Conservation (phyloP, 2,329 filamentous ascomycete genomes). For the Pseudogymnoascus sp. region DNA sequence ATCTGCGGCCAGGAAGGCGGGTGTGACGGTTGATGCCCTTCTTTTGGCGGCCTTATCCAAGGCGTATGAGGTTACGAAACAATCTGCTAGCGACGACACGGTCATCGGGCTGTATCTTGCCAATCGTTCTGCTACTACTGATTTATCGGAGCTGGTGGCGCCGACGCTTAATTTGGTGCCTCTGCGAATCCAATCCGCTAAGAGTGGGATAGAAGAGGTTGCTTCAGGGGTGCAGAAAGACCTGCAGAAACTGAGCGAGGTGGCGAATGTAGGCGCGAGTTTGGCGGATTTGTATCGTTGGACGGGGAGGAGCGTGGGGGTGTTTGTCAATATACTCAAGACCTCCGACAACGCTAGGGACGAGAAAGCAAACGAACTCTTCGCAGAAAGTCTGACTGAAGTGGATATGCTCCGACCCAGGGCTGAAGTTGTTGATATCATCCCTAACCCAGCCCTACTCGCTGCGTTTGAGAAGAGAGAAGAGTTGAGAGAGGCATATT, state of each 20-base stretch:
- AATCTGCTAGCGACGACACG: slow-evolving; percentile 32
- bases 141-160: slow-evolving; percentile 43
- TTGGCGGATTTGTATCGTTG: slow-evolving; percentile 65
- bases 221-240: slow-evolving; percentile 60
- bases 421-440: neutral
- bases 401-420: neutral
- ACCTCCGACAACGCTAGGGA: neutral
- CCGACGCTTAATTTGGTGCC: slow-evolving; percentile 78
- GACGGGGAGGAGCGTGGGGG: slow-evolving; percentile 63
- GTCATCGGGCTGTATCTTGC: slow-evolving; percentile 76
- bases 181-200: slow-evolving; percentile 41
- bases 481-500: neutral
- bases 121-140: slow-evolving; percentile 53
- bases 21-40: slow-evolving; percentile 62
- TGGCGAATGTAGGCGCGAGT: slow-evolving; percentile 47
- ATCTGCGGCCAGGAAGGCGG: slow-evolving; percentile 36
- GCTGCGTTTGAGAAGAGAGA: neutral
- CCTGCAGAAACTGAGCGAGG: slow-evolving; percentile 49
- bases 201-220: slow-evolving; percentile 34
- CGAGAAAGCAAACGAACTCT: neutral
- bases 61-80: slow-evolving; percentile 15
- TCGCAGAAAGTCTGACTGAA: neutral
- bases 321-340: slow-evolving; percentile 73
- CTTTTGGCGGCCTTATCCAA: slow-evolving; percentile 66
- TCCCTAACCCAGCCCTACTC: neutral